phyloP scores from a whole-genome alignment of 495 filamentous ascomycete genomes.

The Apodospora peruviana region DNA sequence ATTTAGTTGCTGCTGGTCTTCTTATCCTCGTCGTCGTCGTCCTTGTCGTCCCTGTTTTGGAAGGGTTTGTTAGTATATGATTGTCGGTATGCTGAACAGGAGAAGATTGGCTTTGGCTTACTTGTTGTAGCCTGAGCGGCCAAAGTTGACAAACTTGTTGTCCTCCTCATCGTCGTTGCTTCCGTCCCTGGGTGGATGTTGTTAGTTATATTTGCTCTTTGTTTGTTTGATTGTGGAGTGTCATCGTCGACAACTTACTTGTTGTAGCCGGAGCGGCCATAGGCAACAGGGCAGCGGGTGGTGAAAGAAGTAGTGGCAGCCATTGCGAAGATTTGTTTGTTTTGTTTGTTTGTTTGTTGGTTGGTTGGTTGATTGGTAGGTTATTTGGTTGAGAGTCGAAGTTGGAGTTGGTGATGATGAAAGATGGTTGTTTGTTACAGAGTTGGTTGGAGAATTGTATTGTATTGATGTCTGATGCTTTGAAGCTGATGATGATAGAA shows the following conservation, averaged over 20 bases:
- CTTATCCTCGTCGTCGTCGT: conserved; percentile 22
- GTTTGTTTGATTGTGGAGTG: not conserved
- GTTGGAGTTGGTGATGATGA: conserved; percentile 3
- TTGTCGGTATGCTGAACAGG: not conserved
- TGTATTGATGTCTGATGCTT: conserved; percentile 5
- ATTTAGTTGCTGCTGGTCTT: not conserved
- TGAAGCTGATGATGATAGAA: conserved; percentile 28
- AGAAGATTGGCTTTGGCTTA: conserved; percentile 14
- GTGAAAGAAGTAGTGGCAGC: conserved; percentile 30
- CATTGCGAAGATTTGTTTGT: conserved; percentile 30
- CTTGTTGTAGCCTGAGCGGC: conserved; percentile 43
- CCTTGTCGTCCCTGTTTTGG: conserved; percentile 27
- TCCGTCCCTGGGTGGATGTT: conserved; percentile 5
- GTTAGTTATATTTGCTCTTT: conserved; percentile 1
- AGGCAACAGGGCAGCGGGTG: conserved; percentile 52
- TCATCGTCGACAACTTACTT: conserved; percentile 19
- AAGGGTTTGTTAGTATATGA: conserved; percentile 40
- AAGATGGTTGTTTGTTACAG: not conserved
- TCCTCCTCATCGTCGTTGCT: conserved; percentile 36
- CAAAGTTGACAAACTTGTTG: conserved; percentile 46
- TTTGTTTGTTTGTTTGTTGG: conserved; percentile 3
- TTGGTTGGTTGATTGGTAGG: conserved; percentile 1
- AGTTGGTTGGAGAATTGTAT: conserved; percentile 1
- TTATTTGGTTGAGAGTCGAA: conserved; percentile 2
- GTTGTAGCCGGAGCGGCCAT: conserved; percentile 46